Evolutionary conservation across 768 basidiomycete genomes (phyloP).

Genomic region (Xerocomellus chrysenteron): DNA sequence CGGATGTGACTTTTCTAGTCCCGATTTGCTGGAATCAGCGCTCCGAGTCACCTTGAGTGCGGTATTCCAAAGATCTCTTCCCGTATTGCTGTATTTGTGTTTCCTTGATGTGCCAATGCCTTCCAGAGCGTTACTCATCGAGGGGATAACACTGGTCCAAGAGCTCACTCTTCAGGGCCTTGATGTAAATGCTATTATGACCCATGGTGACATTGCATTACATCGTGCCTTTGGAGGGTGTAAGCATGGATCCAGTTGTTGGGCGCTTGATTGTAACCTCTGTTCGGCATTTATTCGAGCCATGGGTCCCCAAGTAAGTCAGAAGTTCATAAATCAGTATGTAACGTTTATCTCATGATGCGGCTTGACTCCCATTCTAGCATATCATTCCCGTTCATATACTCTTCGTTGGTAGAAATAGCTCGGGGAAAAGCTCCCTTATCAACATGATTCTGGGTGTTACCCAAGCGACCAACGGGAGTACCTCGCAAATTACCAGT

Average conservation of each 20-base stretch:
- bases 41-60: background rate
- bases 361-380: background rate
- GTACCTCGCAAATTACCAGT: background rate
- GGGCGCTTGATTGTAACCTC: background rate
- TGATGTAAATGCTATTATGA: background rate
- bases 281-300: background rate
- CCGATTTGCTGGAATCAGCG: background rate
- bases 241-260: background rate
- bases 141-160: background rate
- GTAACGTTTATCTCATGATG: background rate
- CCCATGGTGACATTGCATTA: background rate
- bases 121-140: background rate
- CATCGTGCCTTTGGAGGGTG: background rate
- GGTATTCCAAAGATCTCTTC: background rate
- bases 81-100: background rate
- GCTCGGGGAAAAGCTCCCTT: background rate
- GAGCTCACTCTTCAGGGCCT: background rate
- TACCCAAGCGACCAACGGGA: background rate
- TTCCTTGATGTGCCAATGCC: background rate
- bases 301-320: background rate
- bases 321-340: background rate
- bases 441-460: background rate
- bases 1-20: background rate
- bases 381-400: background rate
- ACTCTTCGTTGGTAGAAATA: background rate